Conservation (phyloP, 2,329 filamentous ascomycete genomes). For the Colletotrichum trifolii region DNA sequence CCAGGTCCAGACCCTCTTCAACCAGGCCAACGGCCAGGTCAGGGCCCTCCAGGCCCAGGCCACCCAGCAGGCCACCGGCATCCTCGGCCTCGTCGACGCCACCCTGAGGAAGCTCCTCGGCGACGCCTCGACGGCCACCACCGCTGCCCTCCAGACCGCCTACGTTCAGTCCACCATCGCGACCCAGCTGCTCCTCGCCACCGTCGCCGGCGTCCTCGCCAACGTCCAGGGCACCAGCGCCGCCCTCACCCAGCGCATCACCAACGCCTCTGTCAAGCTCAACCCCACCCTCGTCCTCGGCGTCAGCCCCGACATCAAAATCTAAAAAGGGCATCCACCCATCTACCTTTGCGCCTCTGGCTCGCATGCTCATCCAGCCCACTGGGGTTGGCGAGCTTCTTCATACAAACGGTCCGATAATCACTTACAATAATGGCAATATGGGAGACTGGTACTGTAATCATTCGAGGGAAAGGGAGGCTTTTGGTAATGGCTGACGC, state of each 20-base stretch:
- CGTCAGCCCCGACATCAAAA: neutral
- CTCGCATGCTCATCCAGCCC: neutral
- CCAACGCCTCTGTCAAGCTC: constrained; percentile 3
- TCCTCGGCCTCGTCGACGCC: neutral
- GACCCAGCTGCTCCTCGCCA: neutral
- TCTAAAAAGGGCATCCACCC: constrained; percentile 1
- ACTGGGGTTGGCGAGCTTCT: neutral
- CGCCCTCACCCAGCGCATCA: neutral
- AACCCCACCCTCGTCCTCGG: constrained; percentile 3
- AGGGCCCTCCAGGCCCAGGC: neutral
- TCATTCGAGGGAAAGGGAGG: neutral
- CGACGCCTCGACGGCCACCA: neutral
- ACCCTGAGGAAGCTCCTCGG: neutral
- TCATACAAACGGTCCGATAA: neutral
- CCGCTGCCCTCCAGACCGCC: constrained; percentile 7
- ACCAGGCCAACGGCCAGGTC: constrained; percentile 7
- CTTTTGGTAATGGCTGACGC: neutral
- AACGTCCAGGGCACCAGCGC: neutral
- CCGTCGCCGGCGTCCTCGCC: neutral
- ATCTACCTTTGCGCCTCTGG: neutral
- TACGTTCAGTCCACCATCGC: neutral
- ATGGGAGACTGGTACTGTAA: neutral
- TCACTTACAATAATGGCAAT: neutral
- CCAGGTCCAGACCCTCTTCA: constrained; percentile 5
- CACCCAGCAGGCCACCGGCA: constrained; percentile 3